These are phyloP conservation scores for Glycine latifolia DNA, from an alignment of 306 rosid genomes.

Conservation along the genomic window DNA sequence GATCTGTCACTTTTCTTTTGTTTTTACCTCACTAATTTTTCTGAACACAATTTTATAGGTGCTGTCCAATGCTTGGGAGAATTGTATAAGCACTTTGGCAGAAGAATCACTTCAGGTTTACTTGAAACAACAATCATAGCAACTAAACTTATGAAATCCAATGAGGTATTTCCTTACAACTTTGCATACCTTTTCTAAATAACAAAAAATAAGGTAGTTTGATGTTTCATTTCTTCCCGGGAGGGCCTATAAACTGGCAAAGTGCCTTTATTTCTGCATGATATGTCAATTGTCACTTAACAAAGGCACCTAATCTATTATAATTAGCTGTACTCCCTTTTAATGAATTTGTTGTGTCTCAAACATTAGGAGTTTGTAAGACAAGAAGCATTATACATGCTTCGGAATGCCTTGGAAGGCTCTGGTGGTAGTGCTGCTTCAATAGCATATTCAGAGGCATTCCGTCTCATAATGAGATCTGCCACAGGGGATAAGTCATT, in stretches of 20 bases:
- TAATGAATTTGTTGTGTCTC: conserved; percentile 20
- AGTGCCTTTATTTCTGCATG: no score
- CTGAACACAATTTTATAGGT: conserved; percentile 60
- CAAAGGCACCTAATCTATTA: no score
- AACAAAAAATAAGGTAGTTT: no score
- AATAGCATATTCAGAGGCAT: conserved; percentile 91
- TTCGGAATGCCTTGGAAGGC: conserved; percentile 95
- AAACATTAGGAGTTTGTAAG: conserved; percentile 88
- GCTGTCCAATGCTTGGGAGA: conserved; percentile 95
- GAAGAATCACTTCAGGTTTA: conserved; percentile 93
- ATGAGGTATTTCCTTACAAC: conserved; percentile 70
- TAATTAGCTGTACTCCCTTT: conserved; percentile 28
- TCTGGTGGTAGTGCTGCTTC: conserved; percentile 86
- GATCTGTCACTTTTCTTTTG: not conserved
- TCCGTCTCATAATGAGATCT: conserved; percentile 80
- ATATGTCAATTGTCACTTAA: no score
- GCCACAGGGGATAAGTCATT: conserved; percentile 89
- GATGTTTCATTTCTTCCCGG: no score
- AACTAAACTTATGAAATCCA: conserved; percentile 77
- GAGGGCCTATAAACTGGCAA: no score
- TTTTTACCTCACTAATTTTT: conserved; percentile 18
- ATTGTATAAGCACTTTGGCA: conserved; percentile 88
- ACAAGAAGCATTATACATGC: conserved; percentile 86
- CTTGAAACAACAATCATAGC: conserved; percentile 85
- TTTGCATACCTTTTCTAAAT: not conserved